These are phyloP conservation scores for Umbilicaria muhlenbergii DNA, from an alignment of 495 filamentous ascomycete genomes.

Conservation along the genomic window DNA sequence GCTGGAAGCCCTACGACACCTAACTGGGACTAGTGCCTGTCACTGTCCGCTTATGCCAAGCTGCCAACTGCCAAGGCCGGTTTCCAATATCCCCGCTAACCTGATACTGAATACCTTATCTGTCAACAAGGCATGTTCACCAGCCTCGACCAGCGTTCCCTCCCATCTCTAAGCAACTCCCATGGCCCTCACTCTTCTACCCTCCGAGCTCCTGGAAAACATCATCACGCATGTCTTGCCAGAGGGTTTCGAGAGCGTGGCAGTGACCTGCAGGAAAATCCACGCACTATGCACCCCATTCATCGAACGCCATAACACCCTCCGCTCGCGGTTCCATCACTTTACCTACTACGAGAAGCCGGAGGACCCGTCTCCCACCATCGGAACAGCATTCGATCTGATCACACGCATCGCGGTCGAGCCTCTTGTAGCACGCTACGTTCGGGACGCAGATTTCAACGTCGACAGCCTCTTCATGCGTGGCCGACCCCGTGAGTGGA, in stretches of 20 bases:
- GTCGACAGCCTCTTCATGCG: conserved; percentile 13
- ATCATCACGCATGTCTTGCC: conserved; percentile 19
- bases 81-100: too few relatives aligned
- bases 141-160: too few relatives aligned
- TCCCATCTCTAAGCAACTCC: too few relatives aligned
- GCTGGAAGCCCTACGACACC: too few relatives aligned
- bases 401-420: conserved; percentile 19
- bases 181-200: conserved; percentile 9
- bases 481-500: conserved; percentile 9
- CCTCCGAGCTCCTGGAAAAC: conserved; percentile 17
- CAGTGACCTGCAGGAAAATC: conserved; percentile 21
- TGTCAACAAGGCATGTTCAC: too few relatives aligned
- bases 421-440: conserved; percentile 21
- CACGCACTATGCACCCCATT: conserved; percentile 15
- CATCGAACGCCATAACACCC: conserved; percentile 18
- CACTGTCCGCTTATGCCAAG: too few relatives aligned
- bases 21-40: too few relatives aligned
- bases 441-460: conserved; percentile 16
- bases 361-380: conserved; percentile 3
- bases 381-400: conserved; percentile 15
- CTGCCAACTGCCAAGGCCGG: too few relatives aligned
- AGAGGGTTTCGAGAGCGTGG: conserved; percentile 25
- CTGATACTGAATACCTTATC: too few relatives aligned
- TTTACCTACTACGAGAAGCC: conserved; percentile 16
- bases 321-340: conserved; percentile 18